A percentile compares a stretch with the other conserved stretches of the same genome.
Evolutionary conservation across 805 yeast species (phyloP).

Genomic region (Priceomyces melissophilus): DNA sequence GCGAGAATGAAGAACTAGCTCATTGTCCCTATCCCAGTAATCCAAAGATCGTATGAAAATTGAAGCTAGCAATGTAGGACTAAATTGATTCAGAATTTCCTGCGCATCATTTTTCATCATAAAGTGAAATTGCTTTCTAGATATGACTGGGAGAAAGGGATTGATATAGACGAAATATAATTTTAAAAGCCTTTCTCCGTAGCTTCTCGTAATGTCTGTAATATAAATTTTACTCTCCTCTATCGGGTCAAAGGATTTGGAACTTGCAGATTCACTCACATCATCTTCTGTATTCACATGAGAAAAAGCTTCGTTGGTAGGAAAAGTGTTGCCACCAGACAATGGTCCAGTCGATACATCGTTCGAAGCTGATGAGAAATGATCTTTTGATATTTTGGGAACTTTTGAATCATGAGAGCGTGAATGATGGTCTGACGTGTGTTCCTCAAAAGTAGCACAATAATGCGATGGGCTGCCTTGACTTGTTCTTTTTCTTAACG

Average conservation of each 20-base stretch:
- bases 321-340: not conserved
- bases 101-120: too few species aligned
- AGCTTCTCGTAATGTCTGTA: not conserved
- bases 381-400: not conserved
- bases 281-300: not conserved
- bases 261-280: not conserved
- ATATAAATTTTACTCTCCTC: not conserved
- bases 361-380: not conserved
- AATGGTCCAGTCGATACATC: not conserved
- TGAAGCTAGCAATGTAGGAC: too few species aligned
- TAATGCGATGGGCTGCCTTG: too few species aligned
- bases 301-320: not conserved
- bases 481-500: too few species aligned
- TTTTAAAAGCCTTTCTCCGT: slow-evolving; percentile 1
- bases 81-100: too few species aligned
- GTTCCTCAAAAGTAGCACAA: not conserved
- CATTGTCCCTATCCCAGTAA: too few species aligned
- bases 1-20: too few species aligned
- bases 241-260: not conserved
- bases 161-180: slow-evolving; percentile 2
- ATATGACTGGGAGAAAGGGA: slow-evolving; percentile 5
- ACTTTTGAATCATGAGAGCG: not conserved
- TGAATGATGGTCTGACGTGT: not conserved
- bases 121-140: too few species aligned
- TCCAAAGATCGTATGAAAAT: too few species aligned